Conservation (phyloP, 139 green algal genomes). For the Coelastrella sp. region DNA sequence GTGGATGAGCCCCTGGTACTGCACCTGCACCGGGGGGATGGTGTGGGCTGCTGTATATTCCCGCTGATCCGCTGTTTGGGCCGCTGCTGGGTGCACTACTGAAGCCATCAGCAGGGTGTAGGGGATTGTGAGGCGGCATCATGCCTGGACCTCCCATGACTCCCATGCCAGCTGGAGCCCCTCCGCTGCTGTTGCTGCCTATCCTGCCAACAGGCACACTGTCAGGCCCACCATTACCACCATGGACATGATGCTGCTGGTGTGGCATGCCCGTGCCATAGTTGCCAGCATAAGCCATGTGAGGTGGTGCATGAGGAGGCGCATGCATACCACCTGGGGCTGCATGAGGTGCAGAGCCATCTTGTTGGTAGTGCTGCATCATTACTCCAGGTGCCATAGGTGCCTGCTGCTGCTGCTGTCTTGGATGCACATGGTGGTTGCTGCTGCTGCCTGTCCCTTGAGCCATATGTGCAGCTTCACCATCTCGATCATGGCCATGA, state of each 20-base stretch:
- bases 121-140: neutral
- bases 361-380: constrained; percentile 21
- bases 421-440: neutral
- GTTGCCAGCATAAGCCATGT: neutral
- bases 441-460: neutral
- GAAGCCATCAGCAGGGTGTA: neutral
- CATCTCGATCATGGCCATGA: constrained; percentile 39
- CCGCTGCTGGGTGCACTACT: neutral
- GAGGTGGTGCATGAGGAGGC: neutral
- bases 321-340: constrained; percentile 15
- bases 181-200: constrained; percentile 2
- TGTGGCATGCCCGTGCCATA: constrained; percentile 10
- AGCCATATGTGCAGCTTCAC: constrained; percentile 8
- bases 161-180: constrained; percentile 1
- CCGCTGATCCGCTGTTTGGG: neutral
- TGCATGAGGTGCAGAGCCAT: too few relatives aligned
- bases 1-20: too few relatives aligned
- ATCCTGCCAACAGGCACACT: neutral
- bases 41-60: too few relatives aligned
- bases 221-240: constrained; percentile 3
- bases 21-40: too few relatives aligned
- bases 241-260: constrained; percentile 16
- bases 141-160: neutral
- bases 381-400: neutral
- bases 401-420: constrained; percentile 10